Conservation (phyloP, 140 eudicot species). For the Oenanthe javanica region DNA sequence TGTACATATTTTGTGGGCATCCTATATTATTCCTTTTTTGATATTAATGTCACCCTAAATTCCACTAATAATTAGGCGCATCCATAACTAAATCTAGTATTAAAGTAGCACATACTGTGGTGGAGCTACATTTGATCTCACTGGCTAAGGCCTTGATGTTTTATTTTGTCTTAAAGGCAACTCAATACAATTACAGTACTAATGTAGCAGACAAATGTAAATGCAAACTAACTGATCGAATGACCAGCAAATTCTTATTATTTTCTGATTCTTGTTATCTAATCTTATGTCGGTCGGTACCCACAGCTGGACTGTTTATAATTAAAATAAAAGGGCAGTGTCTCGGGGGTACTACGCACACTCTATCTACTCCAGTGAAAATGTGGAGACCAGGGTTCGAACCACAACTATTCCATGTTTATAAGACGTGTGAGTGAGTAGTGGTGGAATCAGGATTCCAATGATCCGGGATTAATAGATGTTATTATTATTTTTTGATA, state of each 20-base stretch:
- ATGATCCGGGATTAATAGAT: not conserved
- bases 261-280: not conserved
- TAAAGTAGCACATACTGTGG: no score
- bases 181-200: not conserved
- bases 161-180: not conserved
- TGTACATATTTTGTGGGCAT: not conserved
- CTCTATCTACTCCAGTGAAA: not conserved
- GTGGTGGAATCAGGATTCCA: not conserved
- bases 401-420: not conserved
- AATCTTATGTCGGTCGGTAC: not conserved
- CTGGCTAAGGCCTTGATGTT: not conserved
- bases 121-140: no score
- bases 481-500: not conserved
- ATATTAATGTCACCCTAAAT: not conserved
- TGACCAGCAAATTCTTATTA: not conserved
- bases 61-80: not conserved
- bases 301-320: not conserved
- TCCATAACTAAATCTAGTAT: not conserved
- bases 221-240: not conserved
- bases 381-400: not conserved
- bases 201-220: not conserved
- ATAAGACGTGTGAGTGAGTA: not conserved
- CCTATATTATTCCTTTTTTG: not conserved
- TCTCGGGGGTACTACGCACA: not conserved
- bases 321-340: not conserved